A percentile compares a stretch with the other conserved stretches of the same genome.
phyloP scores from a whole-genome alignment of 2,329 filamentous ascomycete species.

The Botryotinia narcissicola region DNA sequence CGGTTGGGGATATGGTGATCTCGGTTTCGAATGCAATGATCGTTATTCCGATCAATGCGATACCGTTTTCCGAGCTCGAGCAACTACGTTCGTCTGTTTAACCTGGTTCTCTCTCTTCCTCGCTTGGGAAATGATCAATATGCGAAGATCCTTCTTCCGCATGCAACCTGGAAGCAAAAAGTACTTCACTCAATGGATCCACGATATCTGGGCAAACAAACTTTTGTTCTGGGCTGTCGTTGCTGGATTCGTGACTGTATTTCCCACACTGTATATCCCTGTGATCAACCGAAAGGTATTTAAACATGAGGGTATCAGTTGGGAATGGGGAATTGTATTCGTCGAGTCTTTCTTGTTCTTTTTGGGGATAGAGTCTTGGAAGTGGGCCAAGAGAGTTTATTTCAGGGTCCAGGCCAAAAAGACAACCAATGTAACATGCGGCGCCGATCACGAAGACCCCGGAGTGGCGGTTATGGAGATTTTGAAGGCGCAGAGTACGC shows the following conservation, averaged over 20 bases:
- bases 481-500: slow-evolving; percentile 1
- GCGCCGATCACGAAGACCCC: not conserved
- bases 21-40: slow-evolving; percentile 61
- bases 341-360: slow-evolving; percentile 61
- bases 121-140: slow-evolving; percentile 75
- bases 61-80: slow-evolving; percentile 67
- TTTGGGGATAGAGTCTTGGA: slow-evolving; percentile 62
- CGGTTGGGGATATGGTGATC: slow-evolving; percentile 53
- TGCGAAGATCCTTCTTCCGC: slow-evolving; percentile 71
- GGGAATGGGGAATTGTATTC: slow-evolving; percentile 70
- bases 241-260: slow-evolving; percentile 54
- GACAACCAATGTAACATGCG: not conserved
- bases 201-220: slow-evolving; percentile 68
- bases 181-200: slow-evolving; percentile 64
- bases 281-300: slow-evolving; percentile 64
- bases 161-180: slow-evolving; percentile 63
- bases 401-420: not conserved
- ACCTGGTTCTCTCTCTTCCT: slow-evolving; percentile 76
- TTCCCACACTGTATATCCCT: slow-evolving; percentile 66
- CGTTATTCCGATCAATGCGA: slow-evolving; percentile 54
- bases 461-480: not conserved
- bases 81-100: slow-evolving; percentile 70
- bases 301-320: slow-evolving; percentile 61
- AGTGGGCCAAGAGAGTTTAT: slow-evolving; percentile 57
- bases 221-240: slow-evolving; percentile 68